phyloP scores from a whole-genome alignment of 805 yeast species.

The Candida patagonica region DNA sequence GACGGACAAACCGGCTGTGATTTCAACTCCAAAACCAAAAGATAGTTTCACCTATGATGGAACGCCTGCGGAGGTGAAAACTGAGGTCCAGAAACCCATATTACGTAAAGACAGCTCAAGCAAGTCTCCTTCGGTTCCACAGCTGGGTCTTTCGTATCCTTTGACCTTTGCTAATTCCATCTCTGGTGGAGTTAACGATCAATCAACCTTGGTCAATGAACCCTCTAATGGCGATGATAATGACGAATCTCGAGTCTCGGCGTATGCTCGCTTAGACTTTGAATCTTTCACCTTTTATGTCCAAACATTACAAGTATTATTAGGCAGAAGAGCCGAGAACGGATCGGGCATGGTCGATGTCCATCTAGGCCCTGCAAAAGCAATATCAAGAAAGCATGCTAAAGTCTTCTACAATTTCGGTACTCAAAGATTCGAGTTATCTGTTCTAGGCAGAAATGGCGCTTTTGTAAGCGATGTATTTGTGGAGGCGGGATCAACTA shows the following conservation, averaged over 20 bases:
- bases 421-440: conserved; percentile 84
- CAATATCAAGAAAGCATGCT: conserved; percentile 90
- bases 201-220: neutral
- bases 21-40: too few species aligned
- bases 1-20: too few species aligned
- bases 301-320: conserved; percentile 86
- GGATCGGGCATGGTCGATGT: conserved; percentile 58
- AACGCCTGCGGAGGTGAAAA: conserved; percentile 2
- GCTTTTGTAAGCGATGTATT: conserved; percentile 91
- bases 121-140: conserved; percentile 2
- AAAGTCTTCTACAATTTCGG: conserved; percentile 95
- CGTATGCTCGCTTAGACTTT: conserved; percentile 60
- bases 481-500: conserved; percentile 84
- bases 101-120: conserved; percentile 1
- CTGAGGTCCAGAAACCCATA: conserved; percentile 7
- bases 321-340: conserved; percentile 82
- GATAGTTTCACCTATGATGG: neutral
- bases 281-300: conserved; percentile 91
- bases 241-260: conserved; percentile 29
- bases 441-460: conserved; percentile 90
- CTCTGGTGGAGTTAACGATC: conserved; percentile 1
- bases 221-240: conserved; percentile 8
- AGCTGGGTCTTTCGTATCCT: conserved; percentile 13
- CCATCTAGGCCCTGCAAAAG: conserved; percentile 84
- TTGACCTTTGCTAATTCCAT: conserved; percentile 16